These are phyloP conservation scores for Hirsutella thompsonii DNA, from an alignment of 2,329 filamentous ascomycete genomes.

Conservation along the genomic window DNA sequence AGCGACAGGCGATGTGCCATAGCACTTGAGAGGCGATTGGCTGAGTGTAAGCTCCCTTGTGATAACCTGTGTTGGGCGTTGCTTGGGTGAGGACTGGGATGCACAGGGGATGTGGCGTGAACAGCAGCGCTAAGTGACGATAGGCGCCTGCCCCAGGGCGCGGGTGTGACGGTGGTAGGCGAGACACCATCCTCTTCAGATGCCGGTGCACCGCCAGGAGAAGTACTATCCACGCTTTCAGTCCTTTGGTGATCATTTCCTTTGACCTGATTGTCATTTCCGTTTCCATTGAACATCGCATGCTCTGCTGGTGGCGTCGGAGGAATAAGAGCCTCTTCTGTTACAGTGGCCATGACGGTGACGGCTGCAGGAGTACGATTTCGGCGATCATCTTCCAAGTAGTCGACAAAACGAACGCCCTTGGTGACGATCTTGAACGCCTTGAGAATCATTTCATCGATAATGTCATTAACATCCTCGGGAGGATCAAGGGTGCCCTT, in stretches of 20 bases:
- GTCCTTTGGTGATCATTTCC: conserved; percentile 5
- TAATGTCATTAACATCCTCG: conserved; percentile 57
- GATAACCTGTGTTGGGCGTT: conserved; percentile 21
- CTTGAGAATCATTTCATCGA: conserved; percentile 88
- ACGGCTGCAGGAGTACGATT: conserved; percentile 38
- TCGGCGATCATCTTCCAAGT: conserved; percentile 55
- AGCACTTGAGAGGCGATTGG: conserved; percentile 36
- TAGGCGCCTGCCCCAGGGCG: conserved; percentile 30
- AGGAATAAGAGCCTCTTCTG: conserved; percentile 44
- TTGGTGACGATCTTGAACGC: conserved; percentile 91
- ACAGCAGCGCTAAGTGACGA: conserved; percentile 28
- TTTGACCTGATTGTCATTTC: conserved; percentile 13
- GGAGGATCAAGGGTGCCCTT: conserved; percentile 30
- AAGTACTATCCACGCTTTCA: too few relatives aligned
- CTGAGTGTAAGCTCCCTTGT: conserved; percentile 21
- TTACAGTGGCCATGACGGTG: conserved; percentile 45
- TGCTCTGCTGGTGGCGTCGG: conserved; percentile 52
- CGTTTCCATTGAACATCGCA: conserved; percentile 28
- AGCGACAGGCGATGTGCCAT: conserved; percentile 67
- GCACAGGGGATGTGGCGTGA: not conserved
- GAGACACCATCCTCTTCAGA: not conserved
- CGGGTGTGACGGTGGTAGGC: not conserved
- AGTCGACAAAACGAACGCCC: conserved; percentile 78
- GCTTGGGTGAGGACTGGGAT: conserved; percentile 12
- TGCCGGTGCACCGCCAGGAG: not conserved